These are phyloP conservation scores for Globisporangium apiculatum DNA, from an alignment of 352 stramenopile genomes.

Conservation along the genomic window DNA sequence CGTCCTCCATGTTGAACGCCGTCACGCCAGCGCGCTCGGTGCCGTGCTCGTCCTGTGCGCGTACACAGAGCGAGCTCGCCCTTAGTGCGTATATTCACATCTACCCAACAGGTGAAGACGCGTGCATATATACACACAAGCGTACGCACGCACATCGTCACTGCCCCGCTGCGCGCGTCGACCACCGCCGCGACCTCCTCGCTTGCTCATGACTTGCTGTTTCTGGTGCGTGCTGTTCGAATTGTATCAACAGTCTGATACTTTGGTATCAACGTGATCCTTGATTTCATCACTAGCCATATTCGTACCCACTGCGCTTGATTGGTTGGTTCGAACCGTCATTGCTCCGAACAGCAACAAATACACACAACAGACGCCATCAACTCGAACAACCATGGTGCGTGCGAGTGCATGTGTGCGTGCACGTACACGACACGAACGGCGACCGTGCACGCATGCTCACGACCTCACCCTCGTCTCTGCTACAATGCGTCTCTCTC, in stretches of 20 bases:
- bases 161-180: background rate
- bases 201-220: slow-evolving; percentile 5
- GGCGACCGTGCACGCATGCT: too few species aligned
- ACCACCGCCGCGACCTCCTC: slow-evolving; percentile 7
- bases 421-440: background rate
- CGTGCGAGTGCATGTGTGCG: background rate
- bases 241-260: background rate
- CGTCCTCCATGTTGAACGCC: slow-evolving; percentile 79
- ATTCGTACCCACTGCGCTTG: slow-evolving; percentile 8
- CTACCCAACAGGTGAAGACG: too few species aligned
- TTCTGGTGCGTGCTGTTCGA: background rate
- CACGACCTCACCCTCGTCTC: background rate
- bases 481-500: background rate
- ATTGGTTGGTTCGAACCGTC: slow-evolving; percentile 14
- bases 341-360: slow-evolving; percentile 4
- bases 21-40: slow-evolving; percentile 44
- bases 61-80: too few species aligned
- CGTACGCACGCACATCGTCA: slow-evolving; percentile 2
- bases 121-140: background rate
- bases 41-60: background rate
- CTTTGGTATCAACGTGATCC: slow-evolving; percentile 4
- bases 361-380: background rate
- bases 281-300: slow-evolving; percentile 4
- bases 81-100: too few species aligned
- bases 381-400: slow-evolving; percentile 10